Percentiles rank a stretch among this genome's conserved stretches.
phyloP scores from a whole-genome alignment of 352 stramenopile species.

The Pythium sp. region DNA sequence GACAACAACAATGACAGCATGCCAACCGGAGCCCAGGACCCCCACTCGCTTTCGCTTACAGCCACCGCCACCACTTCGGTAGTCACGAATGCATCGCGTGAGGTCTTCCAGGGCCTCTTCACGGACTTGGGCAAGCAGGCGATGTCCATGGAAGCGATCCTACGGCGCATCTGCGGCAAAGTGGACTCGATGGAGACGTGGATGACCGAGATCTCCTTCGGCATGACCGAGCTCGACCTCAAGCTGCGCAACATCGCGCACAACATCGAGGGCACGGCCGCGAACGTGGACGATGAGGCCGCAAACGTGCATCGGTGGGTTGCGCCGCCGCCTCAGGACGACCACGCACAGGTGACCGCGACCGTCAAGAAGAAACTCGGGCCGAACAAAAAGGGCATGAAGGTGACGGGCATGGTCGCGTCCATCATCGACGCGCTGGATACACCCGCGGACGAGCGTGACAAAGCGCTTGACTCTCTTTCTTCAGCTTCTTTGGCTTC shows the following conservation, averaged over 20 bases:
- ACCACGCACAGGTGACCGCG: background rate
- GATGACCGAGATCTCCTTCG: constrained; percentile 70
- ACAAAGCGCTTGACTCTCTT: background rate
- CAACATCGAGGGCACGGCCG: constrained; percentile 74
- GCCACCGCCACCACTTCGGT: background rate
- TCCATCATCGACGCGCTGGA: constrained; percentile 52
- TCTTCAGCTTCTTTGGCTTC: background rate
- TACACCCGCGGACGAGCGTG: constrained; percentile 13
- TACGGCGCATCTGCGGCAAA: constrained; percentile 65
- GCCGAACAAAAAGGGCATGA: constrained; percentile 45
- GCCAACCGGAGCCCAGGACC: background rate
- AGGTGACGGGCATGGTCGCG: constrained; percentile 62
- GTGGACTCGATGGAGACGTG: constrained; percentile 75
- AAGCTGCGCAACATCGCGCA: constrained; percentile 78
- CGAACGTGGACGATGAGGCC: constrained; percentile 53
- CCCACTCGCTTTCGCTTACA: background rate
- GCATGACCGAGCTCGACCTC: constrained; percentile 72
- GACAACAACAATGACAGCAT: background rate
- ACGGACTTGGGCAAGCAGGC: constrained; percentile 70
- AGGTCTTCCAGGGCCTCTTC: constrained; percentile 72
- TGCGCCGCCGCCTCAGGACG: constrained; percentile 29
- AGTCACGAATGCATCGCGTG: constrained; percentile 27
- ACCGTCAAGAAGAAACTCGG: constrained; percentile 58
- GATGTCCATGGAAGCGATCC: constrained; percentile 70
- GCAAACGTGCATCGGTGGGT: constrained; percentile 42